phyloP scores from a whole-genome alignment of 345 rosid species.

The Bruguiera sexangula region DNA sequence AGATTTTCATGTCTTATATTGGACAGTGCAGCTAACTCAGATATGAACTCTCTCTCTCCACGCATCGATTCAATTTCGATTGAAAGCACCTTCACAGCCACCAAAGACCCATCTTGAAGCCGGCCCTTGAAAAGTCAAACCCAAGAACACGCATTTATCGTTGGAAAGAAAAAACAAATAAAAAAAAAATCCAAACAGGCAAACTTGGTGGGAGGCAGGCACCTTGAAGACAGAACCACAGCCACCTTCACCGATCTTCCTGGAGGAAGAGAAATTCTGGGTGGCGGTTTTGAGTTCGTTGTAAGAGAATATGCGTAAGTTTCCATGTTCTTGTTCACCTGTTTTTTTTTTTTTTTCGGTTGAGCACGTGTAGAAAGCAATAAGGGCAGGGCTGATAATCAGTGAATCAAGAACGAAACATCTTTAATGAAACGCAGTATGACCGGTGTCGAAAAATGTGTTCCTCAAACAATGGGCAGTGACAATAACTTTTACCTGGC shows the following conservation, averaged over 20 bases:
- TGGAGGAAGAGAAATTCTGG: conserved; percentile 34
- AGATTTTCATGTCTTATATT: conserved; percentile 50
- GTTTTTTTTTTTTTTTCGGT: conserved; percentile 1
- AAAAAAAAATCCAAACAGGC: neutral
- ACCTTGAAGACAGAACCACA: conserved; percentile 64
- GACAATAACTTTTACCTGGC: conserved; percentile 9
- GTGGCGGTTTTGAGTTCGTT: conserved; percentile 46
- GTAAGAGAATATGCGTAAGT: conserved; percentile 36
- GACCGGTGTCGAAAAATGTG: too few relatives aligned
- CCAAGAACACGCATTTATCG: neutral
- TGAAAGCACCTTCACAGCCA: conserved; percentile 52
- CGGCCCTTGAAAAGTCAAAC: conserved; percentile 33
- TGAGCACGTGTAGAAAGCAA: neutral
- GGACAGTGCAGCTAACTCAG: conserved; percentile 51
- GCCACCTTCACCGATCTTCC: conserved; percentile 61
- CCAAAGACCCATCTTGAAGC: conserved; percentile 38
- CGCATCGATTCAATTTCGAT: conserved; percentile 51
- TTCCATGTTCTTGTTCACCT: conserved; percentile 21
- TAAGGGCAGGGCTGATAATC: neutral
- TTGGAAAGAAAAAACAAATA: neutral
- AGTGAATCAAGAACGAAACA: too few relatives aligned
- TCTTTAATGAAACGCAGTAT: too few relatives aligned
- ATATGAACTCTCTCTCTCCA: conserved; percentile 57
- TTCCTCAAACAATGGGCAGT: too few relatives aligned
- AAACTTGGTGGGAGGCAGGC: neutral